phyloP scores from a whole-genome alignment of 768 basidiomycete species.

The Tricholoma saponaceum region DNA sequence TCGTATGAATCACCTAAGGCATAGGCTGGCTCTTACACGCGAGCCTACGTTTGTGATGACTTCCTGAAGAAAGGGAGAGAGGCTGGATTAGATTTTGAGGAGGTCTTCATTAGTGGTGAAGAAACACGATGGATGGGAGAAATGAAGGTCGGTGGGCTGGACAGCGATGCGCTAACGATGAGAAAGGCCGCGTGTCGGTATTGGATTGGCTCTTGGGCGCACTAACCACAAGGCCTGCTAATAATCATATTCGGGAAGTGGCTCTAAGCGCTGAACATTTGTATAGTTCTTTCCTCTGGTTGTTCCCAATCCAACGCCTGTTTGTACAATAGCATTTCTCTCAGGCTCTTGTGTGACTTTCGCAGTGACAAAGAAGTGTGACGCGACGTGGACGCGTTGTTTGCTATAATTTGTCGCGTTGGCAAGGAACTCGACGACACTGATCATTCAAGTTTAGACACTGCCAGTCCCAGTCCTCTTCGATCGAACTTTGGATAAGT shows the following conservation, averaged over 20 bases:
- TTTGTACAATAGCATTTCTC: not conserved
- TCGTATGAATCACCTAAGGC: not conserved
- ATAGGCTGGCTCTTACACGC: constrained; percentile 60
- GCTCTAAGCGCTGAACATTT: not conserved
- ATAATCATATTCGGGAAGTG: too few relatives aligned
- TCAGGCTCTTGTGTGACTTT: not conserved
- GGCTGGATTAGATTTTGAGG: constrained; percentile 45
- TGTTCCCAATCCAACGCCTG: not conserved
- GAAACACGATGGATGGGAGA: constrained; percentile 45
- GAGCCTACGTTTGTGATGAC: constrained; percentile 42
- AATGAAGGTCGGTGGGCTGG: constrained; percentile 42
- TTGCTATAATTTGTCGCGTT: not conserved
- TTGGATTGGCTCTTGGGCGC: constrained; percentile 56
- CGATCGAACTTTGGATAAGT: not conserved
- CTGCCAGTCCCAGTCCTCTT: not conserved
- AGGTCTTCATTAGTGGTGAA: constrained; percentile 26
- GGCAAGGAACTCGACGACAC: too few relatives aligned
- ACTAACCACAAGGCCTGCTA: not conserved
- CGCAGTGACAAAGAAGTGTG: not conserved
- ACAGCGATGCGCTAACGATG: constrained; percentile 39
- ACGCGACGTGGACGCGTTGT: constrained; percentile 3
- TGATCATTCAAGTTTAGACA: too few relatives aligned
- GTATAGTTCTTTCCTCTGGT: too few relatives aligned
- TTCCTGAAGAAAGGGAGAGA: constrained; percentile 41
- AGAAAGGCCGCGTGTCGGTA: constrained; percentile 59